Evolutionary conservation across 768 basidiomycete species (phyloP).

Genomic region (Pisolithus sp.): DNA sequence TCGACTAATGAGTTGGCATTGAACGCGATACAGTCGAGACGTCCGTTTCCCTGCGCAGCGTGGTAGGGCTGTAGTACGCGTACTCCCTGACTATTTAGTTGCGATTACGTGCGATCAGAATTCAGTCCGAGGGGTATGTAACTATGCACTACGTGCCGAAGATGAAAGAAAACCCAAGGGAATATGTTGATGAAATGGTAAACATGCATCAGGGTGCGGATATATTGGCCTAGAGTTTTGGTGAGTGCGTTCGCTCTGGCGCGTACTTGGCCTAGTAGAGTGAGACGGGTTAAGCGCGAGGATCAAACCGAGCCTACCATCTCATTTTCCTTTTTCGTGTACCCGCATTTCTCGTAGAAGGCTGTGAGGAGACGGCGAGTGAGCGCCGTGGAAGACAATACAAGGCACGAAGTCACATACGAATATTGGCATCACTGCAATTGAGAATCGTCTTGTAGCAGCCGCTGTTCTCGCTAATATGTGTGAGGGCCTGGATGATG

Average conservation of each 20-base stretch:
- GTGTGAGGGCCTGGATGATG: slow-evolving; percentile 80
- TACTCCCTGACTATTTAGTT: no score
- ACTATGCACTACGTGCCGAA: background rate
- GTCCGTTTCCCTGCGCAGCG: background rate
- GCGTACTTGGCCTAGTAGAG: slow-evolving; percentile 52
- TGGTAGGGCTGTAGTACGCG: no score
- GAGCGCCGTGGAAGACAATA: slow-evolving; percentile 1
- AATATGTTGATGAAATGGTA: background rate
- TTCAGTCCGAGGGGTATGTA: no score
- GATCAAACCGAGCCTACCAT: slow-evolving; percentile 53
- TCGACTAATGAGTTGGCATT: background rate
- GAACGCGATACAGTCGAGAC: background rate
- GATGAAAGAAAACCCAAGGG: background rate
- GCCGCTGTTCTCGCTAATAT: slow-evolving; percentile 72
- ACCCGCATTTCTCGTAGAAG: slow-evolving; percentile 97
- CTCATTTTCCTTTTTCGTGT: slow-evolving; percentile 82
- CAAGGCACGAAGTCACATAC: slow-evolving; percentile 45
- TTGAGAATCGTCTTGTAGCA: slow-evolving; percentile 98
- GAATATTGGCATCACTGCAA: slow-evolving; percentile 85
- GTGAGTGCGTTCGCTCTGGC: slow-evolving; percentile 27
- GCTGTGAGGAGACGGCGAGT: slow-evolving; percentile 39
- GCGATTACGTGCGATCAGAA: no score
- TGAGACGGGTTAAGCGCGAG: background rate
- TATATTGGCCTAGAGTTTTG: slow-evolving; percentile 12
- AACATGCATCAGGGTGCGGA: background rate